Base-by-base conservation (phyloP, 2,329 filamentous ascomycete genomes). In the Reticulascus tulasneorum region DNA sequence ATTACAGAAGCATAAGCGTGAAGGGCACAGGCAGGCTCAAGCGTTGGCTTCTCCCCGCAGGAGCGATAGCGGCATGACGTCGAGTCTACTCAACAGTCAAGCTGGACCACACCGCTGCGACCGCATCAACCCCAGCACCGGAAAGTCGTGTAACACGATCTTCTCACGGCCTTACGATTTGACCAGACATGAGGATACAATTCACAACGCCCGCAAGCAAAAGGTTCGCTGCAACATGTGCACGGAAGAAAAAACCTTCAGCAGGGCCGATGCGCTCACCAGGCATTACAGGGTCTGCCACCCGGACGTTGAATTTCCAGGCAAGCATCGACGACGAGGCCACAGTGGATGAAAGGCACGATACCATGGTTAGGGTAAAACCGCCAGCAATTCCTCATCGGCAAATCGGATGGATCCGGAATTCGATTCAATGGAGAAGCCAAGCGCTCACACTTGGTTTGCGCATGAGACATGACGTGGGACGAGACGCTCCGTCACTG, bases 151-250 rank as follows among this genome's bases (percentile, higher is more conserved):
- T 74, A 91, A 87, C 58, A 94, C 89, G 0, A 73, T 95, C 35
- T 97, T 98, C 63, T 96, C 91, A 1, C 75, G 93, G 15, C 93
- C 93, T 2, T 98, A 98, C 69, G 93, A 98, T 61, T 73, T 98
- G 34, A 98, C 93, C 0, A 77, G 93, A 16, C 93, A 98, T 56
- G 93, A 98, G 60, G 91, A 96, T 48, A 97, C 93, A 0, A 97
- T 97, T 47, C 93, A 97, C 73, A 96, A 96, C 51, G 83, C 82
- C 2, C 81, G 86, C 52, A 96, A 96, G 71, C 82, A 90, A 60
- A 97, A 97, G 69, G 89, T 96, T 7, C 82, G 88, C 28, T 98
- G 93, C 62, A 82, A 90, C 45, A 67, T 95, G 30, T 98, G 93
- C 64, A 89, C 86, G 2, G 90, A 97, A 52, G 91, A 97, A 55